A percentile compares a stretch with the other conserved stretches of the same genome.
These are phyloP conservation scores for Silene conica DNA, from an alignment of 148 eudicot species.

Conservation along the genomic window DNA sequence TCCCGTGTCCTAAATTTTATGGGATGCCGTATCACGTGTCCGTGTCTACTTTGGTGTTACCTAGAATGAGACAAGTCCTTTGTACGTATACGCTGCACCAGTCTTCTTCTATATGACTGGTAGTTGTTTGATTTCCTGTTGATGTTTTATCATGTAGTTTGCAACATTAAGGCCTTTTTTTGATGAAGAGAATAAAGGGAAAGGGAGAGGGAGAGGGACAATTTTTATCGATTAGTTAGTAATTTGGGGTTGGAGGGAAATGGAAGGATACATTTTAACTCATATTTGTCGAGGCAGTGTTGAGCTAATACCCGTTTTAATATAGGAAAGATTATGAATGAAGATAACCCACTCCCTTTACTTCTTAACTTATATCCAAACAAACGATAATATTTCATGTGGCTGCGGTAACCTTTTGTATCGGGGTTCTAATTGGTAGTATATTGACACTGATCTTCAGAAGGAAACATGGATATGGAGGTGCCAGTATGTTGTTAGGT, in stretches of 20 bases:
- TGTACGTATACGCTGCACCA: background rate
- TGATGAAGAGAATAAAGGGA: too few species aligned
- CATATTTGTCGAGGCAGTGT: background rate
- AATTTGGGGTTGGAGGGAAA: background rate
- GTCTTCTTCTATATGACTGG: background rate
- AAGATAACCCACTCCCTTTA: background rate
- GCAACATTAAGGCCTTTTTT: too few species aligned
- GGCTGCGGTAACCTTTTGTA: background rate
- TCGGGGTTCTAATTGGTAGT: background rate
- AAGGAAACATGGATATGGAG: background rate
- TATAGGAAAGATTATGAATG: background rate
- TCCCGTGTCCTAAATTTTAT: too few species aligned
- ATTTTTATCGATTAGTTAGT: too few species aligned
- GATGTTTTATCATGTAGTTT: too few species aligned
- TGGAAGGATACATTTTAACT: background rate
- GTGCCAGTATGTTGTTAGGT: background rate
- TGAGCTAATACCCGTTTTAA: background rate
- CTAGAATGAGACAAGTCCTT: background rate
- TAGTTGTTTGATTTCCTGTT: too few species aligned
- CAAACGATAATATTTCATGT: background rate
- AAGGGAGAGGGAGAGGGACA: too few species aligned
- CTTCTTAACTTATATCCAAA: background rate
- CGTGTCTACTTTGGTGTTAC: too few species aligned
- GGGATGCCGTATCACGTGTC: too few species aligned
- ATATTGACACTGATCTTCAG: background rate